These are phyloP conservation scores for Achaetomium macrosporum DNA, from an alignment of 2,329 filamentous ascomycete genomes.

Conservation along the genomic window DNA sequence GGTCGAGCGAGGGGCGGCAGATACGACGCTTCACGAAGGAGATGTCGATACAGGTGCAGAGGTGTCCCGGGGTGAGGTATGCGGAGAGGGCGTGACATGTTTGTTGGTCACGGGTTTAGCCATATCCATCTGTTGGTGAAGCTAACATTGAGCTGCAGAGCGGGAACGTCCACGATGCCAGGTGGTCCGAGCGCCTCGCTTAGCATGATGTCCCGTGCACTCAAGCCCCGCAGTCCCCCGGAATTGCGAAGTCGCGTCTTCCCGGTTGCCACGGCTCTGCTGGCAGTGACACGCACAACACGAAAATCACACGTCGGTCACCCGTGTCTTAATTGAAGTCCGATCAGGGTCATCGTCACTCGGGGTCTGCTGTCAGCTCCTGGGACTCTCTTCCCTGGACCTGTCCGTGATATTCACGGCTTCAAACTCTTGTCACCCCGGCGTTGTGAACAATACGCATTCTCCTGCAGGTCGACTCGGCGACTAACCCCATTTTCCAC, in stretches of 20 bases:
- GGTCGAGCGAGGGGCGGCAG: slow-evolving; percentile 47
- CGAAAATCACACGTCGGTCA: slow-evolving; percentile 25
- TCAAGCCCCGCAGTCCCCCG: slow-evolving; percentile 2
- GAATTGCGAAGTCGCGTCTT: slow-evolving; percentile 11
- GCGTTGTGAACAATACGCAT: slow-evolving; percentile 4
- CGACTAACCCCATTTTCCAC: slow-evolving; percentile 10
- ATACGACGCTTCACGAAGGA: slow-evolving; percentile 57
- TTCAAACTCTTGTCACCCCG: not conserved
- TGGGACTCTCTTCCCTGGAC: not conserved
- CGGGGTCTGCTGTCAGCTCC: not conserved
- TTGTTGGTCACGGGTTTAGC: not conserved
- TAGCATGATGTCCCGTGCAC: not conserved
- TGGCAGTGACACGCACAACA: slow-evolving; percentile 22
- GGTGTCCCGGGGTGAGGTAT: slow-evolving; percentile 25
- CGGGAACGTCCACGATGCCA: too few species aligned
- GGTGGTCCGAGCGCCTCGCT: not conserved
- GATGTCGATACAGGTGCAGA: slow-evolving; percentile 49
- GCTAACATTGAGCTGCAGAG: not conserved
- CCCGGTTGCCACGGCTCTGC: slow-evolving; percentile 5
- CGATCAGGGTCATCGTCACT: slow-evolving; percentile 9
- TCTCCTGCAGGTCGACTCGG: slow-evolving; percentile 15
- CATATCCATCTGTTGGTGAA: not conserved
- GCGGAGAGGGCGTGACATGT: slow-evolving; percentile 33
- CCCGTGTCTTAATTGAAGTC: slow-evolving; percentile 22
- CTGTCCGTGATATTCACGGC: not conserved